These are phyloP conservation scores for Prunus armeniaca DNA, from an alignment of 306 rosid genomes.

Conservation along the genomic window DNA sequence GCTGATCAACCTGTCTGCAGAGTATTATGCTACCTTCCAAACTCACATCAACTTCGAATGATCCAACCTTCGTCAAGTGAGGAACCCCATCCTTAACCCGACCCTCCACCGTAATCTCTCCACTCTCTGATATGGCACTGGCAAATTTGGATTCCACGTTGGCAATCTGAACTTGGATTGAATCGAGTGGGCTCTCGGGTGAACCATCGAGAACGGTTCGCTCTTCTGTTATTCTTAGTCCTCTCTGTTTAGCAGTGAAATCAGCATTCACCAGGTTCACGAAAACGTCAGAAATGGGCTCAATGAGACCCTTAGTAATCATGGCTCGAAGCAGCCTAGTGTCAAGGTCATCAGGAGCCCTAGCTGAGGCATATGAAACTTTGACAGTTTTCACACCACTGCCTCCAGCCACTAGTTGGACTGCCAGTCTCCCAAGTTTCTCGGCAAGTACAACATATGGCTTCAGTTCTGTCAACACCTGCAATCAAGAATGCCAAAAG, in stretches of 20 bases:
- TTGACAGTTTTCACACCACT: constrained; percentile 90
- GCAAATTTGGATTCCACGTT: constrained; percentile 92
- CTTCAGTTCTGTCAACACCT: constrained; percentile 85
- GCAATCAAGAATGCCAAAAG: constrained; percentile 5
- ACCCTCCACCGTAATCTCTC: constrained; percentile 88
- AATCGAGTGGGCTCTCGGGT: constrained; percentile 83
- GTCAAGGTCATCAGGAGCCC: constrained; percentile 98
- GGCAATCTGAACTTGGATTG: constrained; percentile 85
- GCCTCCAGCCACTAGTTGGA: constrained; percentile 97
- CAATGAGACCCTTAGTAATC: constrained; percentile 96
- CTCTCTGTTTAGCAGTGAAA: constrained; percentile 96
- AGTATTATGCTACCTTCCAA: constrained; percentile 89
- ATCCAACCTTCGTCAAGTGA: constrained; percentile 91
- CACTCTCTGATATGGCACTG: constrained; percentile 83
- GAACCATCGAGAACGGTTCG: constrained; percentile 74
- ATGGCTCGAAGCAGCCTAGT: constrained; percentile 96
- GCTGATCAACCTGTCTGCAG: constrained; percentile 98
- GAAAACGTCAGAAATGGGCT: constrained; percentile 86
- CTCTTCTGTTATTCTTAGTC: constrained; percentile 85
- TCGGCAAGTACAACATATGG: constrained; percentile 92
- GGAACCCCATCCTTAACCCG: constrained; percentile 88
- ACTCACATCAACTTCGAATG: constrained; percentile 94
- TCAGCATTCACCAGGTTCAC: constrained; percentile 97
- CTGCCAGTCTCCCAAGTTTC: constrained; percentile 91
- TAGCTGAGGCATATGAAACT: constrained; percentile 80